Conservation (phyloP, 1,284 basidiomycete genomes). For the Ustilago nuda region DNA sequence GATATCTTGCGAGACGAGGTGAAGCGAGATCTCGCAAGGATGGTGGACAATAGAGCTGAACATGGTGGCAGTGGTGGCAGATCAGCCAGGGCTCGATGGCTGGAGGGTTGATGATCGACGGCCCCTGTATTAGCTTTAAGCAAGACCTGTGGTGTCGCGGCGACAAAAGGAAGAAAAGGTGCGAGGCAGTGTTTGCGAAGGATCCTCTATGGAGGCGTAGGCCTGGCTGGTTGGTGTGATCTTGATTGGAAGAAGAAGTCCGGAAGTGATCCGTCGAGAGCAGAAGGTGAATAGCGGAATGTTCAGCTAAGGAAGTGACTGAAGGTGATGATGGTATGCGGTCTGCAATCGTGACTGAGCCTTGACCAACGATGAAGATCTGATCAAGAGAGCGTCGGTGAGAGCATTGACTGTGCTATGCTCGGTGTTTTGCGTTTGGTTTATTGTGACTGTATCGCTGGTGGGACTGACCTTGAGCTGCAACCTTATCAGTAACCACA, state of each 20-base stretch:
- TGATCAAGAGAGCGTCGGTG: slow-evolving; percentile 3
- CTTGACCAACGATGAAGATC: neutral
- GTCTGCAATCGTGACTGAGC: slow-evolving; percentile 15
- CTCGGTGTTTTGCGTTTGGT: slow-evolving; percentile 1
- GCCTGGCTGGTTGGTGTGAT: neutral
- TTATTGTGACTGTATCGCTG: neutral
- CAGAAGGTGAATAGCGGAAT: neutral
- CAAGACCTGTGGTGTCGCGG: neutral
- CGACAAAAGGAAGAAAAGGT: neutral
- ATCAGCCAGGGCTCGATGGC: neutral
- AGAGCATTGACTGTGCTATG: slow-evolving; percentile 1
- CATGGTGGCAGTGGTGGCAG: slow-evolving; percentile 33
- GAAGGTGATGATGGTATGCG: neutral
- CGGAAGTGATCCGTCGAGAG: neutral
- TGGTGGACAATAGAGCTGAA: slow-evolving; percentile 61
- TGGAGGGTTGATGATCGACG: neutral
- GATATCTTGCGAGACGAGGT: slow-evolving; percentile 64
- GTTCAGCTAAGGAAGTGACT: neutral
- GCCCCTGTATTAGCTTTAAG: neutral
- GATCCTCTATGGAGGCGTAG: neutral
- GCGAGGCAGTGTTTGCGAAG: neutral
- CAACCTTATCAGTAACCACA: slow-evolving; percentile 8
- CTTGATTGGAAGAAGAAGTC: neutral
- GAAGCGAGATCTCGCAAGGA: slow-evolving; percentile 65
- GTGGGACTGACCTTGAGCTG: slow-evolving; percentile 11